Percentiles rank a stretch among this genome's conserved stretches.
Conservation (phyloP, 495 filamentous ascomycete species). For the Echria macrotheca region DNA sequence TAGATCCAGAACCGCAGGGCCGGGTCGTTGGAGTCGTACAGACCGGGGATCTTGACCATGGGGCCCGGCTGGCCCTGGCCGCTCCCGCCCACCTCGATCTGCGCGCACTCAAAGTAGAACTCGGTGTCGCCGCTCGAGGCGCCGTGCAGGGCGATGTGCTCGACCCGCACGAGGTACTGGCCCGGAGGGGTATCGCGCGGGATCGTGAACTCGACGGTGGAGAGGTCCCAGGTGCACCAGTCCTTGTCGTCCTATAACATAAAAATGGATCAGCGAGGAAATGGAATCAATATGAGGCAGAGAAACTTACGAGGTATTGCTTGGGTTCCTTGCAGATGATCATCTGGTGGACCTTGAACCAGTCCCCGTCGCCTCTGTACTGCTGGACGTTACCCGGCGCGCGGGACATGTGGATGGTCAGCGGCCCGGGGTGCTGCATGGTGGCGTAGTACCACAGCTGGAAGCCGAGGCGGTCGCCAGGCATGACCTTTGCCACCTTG, state of each 20-base stretch:
- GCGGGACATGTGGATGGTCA: slow-evolving; percentile 31
- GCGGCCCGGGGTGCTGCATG: slow-evolving; percentile 28
- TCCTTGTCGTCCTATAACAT: slow-evolving; percentile 19
- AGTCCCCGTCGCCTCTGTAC: slow-evolving; percentile 30
- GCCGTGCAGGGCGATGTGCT: slow-evolving; percentile 46
- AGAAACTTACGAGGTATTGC: slow-evolving; percentile 5
- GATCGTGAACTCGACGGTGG: slow-evolving; percentile 39
- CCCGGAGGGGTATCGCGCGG: slow-evolving; percentile 36
- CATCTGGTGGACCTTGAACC: slow-evolving; percentile 40
- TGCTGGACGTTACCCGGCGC: slow-evolving; percentile 25
- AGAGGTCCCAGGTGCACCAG: slow-evolving; percentile 25
- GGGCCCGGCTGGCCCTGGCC: slow-evolving; percentile 37
- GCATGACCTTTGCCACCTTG: slow-evolving; percentile 13
- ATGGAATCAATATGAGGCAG: too few species aligned
- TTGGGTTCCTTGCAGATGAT: slow-evolving; percentile 18
- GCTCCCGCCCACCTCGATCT: slow-evolving; percentile 41
- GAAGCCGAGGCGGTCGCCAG: slow-evolving; percentile 29
- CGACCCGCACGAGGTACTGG: slow-evolving; percentile 48
- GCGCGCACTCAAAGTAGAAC: slow-evolving; percentile 46
- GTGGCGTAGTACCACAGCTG: slow-evolving; percentile 23
- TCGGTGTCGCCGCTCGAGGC: slow-evolving; percentile 30
- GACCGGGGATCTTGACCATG: slow-evolving; percentile 42
- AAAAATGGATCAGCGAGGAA: too few species aligned
- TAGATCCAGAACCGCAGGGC: slow-evolving; percentile 33
- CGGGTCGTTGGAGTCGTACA: slow-evolving; percentile 39